phyloP scores from a whole-genome alignment of 1,139 yeast genomes.

The Geotrichum reessii region DNA sequence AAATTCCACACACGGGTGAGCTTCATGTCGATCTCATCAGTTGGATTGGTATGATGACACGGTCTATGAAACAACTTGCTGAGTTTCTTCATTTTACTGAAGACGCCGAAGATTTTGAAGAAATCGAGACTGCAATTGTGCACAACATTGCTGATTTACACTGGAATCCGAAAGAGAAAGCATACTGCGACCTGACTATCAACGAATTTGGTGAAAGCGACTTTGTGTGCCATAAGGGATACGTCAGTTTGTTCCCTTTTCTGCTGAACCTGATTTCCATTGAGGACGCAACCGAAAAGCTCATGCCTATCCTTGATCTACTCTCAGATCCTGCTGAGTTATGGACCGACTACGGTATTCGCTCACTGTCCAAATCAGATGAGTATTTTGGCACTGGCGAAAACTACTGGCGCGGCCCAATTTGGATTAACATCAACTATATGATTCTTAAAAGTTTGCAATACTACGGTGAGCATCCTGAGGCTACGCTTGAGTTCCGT shows the following conservation, averaged over 20 bases:
- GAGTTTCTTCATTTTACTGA: slow-evolving; percentile 51
- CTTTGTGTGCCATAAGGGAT: slow-evolving; percentile 82
- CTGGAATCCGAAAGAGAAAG: slow-evolving; percentile 62
- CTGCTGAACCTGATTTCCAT: slow-evolving; percentile 53
- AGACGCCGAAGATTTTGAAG: slow-evolving; percentile 50
- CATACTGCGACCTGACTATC: slow-evolving; percentile 83
- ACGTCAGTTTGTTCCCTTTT: slow-evolving; percentile 81
- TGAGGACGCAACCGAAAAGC: slow-evolving; percentile 40
- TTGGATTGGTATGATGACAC: slow-evolving; percentile 93
- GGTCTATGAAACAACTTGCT: slow-evolving; percentile 73
- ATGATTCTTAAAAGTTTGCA: slow-evolving; percentile 65
- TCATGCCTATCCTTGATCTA: slow-evolving; percentile 47
- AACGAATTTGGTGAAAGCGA: slow-evolving; percentile 62
- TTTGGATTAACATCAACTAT: slow-evolving; percentile 91
- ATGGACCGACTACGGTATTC: slow-evolving; percentile 74
- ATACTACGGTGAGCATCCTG: slow-evolving; percentile 41
- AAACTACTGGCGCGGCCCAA: slow-evolving; percentile 93
- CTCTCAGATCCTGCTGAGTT: slow-evolving; percentile 66
- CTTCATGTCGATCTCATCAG: slow-evolving; percentile 81
- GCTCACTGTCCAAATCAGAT: slow-evolving; percentile 72
- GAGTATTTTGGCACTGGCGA: slow-evolving; percentile 68
- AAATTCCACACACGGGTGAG: slow-evolving; percentile 80
- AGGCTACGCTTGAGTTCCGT: slow-evolving; percentile 25
- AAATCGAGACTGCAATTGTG: slow-evolving; percentile 52
- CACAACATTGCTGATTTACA: slow-evolving; percentile 65